These are phyloP conservation scores for Leptographium lundbergii DNA, from an alignment of 2,329 filamentous ascomycete genomes.

Conservation along the genomic window DNA sequence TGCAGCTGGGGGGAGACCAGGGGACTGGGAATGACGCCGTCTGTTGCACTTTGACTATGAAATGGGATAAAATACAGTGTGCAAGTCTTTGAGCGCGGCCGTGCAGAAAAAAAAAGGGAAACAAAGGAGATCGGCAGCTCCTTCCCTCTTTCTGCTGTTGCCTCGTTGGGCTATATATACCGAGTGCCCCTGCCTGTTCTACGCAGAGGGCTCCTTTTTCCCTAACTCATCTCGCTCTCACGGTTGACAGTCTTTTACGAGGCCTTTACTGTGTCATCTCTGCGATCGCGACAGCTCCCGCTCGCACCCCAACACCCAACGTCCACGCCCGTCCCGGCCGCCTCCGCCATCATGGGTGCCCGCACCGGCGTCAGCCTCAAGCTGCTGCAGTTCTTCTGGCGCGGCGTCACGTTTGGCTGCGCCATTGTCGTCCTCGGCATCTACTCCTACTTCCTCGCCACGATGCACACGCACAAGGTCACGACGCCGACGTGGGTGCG, in stretches of 20 bases:
- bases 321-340: neutral
- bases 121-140: neutral
- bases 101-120: neutral
- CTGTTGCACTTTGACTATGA: neutral
- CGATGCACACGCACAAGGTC: conserved; percentile 52
- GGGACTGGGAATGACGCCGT: neutral
- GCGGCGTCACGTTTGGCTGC: conserved; percentile 61
- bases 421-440: conserved; percentile 63
- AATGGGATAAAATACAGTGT: neutral
- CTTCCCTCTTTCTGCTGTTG: neutral
- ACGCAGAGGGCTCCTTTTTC: too few relatives aligned
- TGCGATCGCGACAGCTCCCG: neutral
- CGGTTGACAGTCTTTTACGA: too few relatives aligned
- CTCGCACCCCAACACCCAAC: neutral
- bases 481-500: conserved; percentile 52
- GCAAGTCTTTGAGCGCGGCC: too few relatives aligned
- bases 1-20: neutral
- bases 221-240: too few relatives aligned
- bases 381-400: conserved; percentile 55
- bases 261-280: too few relatives aligned
- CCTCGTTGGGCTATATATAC: neutral
- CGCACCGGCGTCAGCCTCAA: conserved; percentile 52
- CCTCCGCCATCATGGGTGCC: conserved; percentile 36
- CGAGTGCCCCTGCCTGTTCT: neutral
- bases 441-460: conserved; percentile 74